Evolutionary conservation across 2,329 filamentous ascomycete species (phyloP).

Genomic region (Aspergillus pseudoterreus): DNA sequence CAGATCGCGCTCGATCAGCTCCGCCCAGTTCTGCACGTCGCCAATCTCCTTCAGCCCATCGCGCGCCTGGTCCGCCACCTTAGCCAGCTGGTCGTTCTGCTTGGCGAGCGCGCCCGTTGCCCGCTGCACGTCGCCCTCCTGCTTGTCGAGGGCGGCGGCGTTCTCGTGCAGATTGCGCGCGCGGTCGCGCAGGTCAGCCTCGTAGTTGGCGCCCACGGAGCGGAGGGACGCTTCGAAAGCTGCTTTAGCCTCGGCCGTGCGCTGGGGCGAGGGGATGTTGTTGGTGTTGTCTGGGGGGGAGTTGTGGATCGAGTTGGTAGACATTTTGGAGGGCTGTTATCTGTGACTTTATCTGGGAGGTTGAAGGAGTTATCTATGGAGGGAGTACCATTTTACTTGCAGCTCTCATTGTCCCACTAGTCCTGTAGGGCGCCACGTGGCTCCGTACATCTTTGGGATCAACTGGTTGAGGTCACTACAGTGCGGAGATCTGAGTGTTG

Average conservation of each 20-base stretch:
- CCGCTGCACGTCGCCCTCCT: slow-evolving; percentile 52
- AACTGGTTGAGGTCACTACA: too few species aligned
- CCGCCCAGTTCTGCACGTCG: slow-evolving; percentile 64
- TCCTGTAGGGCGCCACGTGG: too few species aligned
- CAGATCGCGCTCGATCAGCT: slow-evolving; percentile 54
- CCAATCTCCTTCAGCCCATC: slow-evolving; percentile 60
- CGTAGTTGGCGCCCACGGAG: slow-evolving; percentile 46
- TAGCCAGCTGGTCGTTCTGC: slow-evolving; percentile 53
- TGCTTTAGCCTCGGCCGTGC: slow-evolving; percentile 40
- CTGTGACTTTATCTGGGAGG: too few species aligned
- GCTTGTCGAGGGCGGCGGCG: slow-evolving; percentile 49
- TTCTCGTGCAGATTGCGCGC: slow-evolving; percentile 57
- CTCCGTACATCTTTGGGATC: too few species aligned
- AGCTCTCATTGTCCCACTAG: too few species aligned
- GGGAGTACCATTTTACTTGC: too few species aligned
- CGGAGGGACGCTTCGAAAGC: slow-evolving; percentile 44
- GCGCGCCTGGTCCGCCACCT: slow-evolving; percentile 51
- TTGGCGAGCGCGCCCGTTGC: slow-evolving; percentile 49
- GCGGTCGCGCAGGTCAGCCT: slow-evolving; percentile 51
- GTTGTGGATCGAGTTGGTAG: too few species aligned
- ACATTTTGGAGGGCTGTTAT: too few species aligned
- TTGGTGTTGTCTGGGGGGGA: too few species aligned
- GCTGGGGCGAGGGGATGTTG: slow-evolving; percentile 11
- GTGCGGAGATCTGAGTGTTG: too few species aligned
- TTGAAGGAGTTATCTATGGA: too few species aligned